phyloP scores from a whole-genome alignment of 1,284 basidiomycete genomes.

The Stereum hirsutum region DNA sequence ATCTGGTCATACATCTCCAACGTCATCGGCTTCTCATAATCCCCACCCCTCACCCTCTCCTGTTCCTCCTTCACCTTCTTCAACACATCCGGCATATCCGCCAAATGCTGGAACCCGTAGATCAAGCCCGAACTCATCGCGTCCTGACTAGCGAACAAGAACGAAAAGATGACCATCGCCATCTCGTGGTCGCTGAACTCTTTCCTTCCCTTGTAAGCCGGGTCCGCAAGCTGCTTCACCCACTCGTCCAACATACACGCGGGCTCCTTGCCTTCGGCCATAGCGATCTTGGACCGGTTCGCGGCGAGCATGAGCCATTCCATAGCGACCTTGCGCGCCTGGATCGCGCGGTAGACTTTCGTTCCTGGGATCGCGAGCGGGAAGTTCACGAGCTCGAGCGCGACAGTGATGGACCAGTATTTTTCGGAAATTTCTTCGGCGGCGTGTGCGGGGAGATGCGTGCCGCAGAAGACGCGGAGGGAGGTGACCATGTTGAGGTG shows the following conservation, averaged over 20 bases:
- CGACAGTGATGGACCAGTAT: slow-evolving; percentile 94
- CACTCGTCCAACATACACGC: slow-evolving; percentile 92
- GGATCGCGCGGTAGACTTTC: slow-evolving; percentile 91
- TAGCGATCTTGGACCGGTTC: slow-evolving; percentile 71
- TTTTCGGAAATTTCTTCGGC: slow-evolving; percentile 81
- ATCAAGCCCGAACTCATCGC: slow-evolving; percentile 94
- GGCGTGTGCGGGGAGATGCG: slow-evolving; percentile 78
- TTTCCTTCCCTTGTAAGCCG: slow-evolving; percentile 66
- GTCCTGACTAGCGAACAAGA: slow-evolving; percentile 97
- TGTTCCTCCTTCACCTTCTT: slow-evolving; percentile 92
- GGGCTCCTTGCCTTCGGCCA: slow-evolving; percentile 78
- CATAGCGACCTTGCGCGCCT: slow-evolving; percentile 87
- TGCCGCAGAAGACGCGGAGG: slow-evolving; percentile 90
- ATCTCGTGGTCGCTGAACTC: slow-evolving; percentile 95
- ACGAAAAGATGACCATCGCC: slow-evolving; percentile 92
- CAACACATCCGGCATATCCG: slow-evolving; percentile 86
- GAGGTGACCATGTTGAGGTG: slow-evolving; percentile 98
- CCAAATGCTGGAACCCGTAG: slow-evolving; percentile 93
- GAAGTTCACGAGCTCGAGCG: slow-evolving; percentile 98
- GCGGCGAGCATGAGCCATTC: slow-evolving; percentile 81
- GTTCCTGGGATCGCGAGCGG: slow-evolving; percentile 94
- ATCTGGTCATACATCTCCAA: slow-evolving; percentile 89
- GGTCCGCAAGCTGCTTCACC: slow-evolving; percentile 70
- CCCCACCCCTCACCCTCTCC: slow-evolving; percentile 72
- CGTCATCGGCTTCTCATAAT: slow-evolving; percentile 75